Conservation (phyloP, 1,284 basidiomycete species). For the Pisolithus thermaeus region DNA sequence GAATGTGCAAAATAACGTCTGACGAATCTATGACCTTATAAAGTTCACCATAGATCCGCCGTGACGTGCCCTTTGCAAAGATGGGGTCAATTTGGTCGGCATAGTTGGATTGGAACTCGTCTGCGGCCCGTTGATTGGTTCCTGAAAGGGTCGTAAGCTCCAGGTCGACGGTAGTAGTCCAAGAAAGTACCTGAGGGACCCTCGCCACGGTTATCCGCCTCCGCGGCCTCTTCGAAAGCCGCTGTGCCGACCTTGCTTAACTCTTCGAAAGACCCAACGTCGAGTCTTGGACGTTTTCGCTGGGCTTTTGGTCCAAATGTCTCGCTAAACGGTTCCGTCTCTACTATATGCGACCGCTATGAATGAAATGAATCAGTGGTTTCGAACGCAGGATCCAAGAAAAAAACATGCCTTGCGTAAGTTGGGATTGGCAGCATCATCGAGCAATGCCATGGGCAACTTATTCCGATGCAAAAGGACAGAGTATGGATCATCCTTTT, state of each 20-base stretch:
- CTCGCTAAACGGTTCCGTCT: conserved; percentile 87
- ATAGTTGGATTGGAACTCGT: conserved; percentile 48
- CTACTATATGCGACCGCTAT: conserved; percentile 85
- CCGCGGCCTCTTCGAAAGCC: conserved; percentile 29
- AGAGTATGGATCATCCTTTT: conserved; percentile 90
- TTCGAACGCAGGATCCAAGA: neutral
- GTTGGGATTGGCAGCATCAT: conserved; percentile 79
- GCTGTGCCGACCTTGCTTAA: conserved; percentile 64
- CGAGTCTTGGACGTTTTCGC: conserved; percentile 80
- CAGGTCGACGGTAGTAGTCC: neutral
- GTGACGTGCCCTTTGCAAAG: conserved; percentile 88
- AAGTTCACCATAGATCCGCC: conserved; percentile 94
- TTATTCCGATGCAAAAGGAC: conserved; percentile 90
- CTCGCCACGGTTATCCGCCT: conserved; percentile 5
- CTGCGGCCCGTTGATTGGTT: conserved; percentile 11
- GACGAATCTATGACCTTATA: conserved; percentile 99
- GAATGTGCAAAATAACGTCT: conserved; percentile 92
- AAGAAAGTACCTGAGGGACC: conserved; percentile 12
- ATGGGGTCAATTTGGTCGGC: conserved; percentile 81
- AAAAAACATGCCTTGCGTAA: conserved; percentile 58
- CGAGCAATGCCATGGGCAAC: conserved; percentile 88
- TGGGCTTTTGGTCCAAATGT: conserved; percentile 95
- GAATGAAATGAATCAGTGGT: conserved; percentile 4
- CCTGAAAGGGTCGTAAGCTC: conserved; percentile 8
- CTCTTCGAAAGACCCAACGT: conserved; percentile 85